Base-by-base conservation (phyloP, 1,284 basidiomycete genomes). In the Xanthoconium separans region DNA sequence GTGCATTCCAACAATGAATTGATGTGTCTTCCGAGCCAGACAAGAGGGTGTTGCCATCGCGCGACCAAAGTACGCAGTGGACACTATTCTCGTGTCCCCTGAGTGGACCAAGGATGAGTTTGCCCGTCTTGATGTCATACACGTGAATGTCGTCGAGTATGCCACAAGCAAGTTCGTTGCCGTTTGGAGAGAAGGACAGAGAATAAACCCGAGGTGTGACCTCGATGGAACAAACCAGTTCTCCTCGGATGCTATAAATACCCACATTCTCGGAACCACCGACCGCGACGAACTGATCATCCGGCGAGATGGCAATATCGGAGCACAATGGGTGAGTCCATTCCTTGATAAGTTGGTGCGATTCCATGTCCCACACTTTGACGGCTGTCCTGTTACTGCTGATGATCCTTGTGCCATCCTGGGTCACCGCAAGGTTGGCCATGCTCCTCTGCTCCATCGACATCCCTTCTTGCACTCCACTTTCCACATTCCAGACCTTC, bases 21-120 rank as follows among this genome's bases (percentile, higher is more conserved):
- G 53, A 44, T 4, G 22, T 15, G 27, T 56, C 44, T 2, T 4
- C 0, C 0, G 41, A 43, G 15, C 20, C 20, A n/a, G 51, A 61
- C 46, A 61, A 50, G 12, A 62, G 27, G 4, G 13, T 37, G 4
- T 2, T 12, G 4, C 59, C 54, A 31, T 63, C 54, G 7, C 0
- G 42, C 4, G 61, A 64, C 61, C 61, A 64, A 11, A 53, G 7
- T 12, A 66, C 20, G 40, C 15, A 15, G 13, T 0, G 0, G 44
- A 56, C 3, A 2, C 2, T 1, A n/a, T 9, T 0, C 2, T 12
- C 0, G 24, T 54, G 45, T 16, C 29, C 43, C 4, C 13, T 2
- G 6, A 31, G 11, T 8, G n/a, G 43, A 18, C 29, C 29, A 2
- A 31, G n/a, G 29, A 31, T 1, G n/a, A 29, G 43, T 6, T 2